Evolutionary conservation across 2,329 filamentous ascomycete species (phyloP).

Genomic region (Colletotrichum truncatum): DNA sequence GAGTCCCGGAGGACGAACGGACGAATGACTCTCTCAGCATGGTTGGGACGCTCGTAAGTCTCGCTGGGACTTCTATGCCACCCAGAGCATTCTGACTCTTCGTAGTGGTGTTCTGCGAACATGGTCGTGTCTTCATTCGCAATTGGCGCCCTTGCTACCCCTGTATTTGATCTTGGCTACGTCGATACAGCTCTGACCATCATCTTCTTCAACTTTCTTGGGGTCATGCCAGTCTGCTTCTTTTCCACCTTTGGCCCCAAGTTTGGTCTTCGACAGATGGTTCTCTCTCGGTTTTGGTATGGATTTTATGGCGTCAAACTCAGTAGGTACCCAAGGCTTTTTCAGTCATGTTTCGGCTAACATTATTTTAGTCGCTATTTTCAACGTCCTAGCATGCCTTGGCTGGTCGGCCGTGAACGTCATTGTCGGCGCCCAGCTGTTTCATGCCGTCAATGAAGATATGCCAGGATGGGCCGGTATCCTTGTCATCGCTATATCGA

Average conservation of each 20-base stretch:
- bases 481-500: constrained; percentile 76
- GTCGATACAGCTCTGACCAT: constrained; percentile 77
- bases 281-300: constrained; percentile 81
- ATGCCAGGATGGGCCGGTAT: constrained; percentile 81
- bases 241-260: constrained; percentile 80
- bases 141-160: constrained; percentile 75
- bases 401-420: constrained; percentile 83
- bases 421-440: constrained; percentile 81
- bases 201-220: constrained; percentile 79
- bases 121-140: constrained; percentile 82
- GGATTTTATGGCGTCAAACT: constrained; percentile 77
- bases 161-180: constrained; percentile 76
- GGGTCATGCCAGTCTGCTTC: constrained; percentile 77
- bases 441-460: constrained; percentile 75
- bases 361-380: constrained; percentile 64
- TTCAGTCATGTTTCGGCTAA: not conserved
- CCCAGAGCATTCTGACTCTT: not conserved
- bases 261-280: constrained; percentile 83
- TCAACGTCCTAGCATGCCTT: constrained; percentile 76
- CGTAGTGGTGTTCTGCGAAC: constrained; percentile 76
- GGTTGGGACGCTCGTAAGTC: constrained; percentile 75
- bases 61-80: not conserved
- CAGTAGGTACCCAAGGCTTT: constrained; percentile 52
- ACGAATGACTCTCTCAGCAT: constrained; percentile 72
- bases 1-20: constrained; percentile 75